phyloP scores from a whole-genome alignment of 1,139 yeast genomes.

The Pichia sp. region DNA sequence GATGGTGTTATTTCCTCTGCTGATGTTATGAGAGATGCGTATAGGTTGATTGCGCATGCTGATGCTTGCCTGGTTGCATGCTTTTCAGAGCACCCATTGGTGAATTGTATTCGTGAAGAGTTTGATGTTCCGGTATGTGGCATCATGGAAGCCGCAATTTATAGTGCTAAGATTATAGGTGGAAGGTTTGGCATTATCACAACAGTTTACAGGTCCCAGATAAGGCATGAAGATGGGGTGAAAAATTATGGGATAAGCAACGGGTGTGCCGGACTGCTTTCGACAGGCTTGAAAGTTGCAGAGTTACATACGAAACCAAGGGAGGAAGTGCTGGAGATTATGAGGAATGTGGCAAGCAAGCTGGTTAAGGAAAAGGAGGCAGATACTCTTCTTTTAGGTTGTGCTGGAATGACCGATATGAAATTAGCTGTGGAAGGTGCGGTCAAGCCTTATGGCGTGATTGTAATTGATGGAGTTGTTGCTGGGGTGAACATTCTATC shows the following conservation, averaged over 20 bases:
- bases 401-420: slow-evolving; percentile 37
- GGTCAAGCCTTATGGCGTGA: slow-evolving; percentile 23
- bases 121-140: slow-evolving; percentile 31
- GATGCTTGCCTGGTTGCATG: slow-evolving; percentile 32
- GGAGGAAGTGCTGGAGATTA: slow-evolving; percentile 28
- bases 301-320: slow-evolving; percentile 34
- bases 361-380: slow-evolving; percentile 31
- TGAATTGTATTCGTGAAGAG: slow-evolving; percentile 31
- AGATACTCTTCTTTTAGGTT: slow-evolving; percentile 33
- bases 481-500: slow-evolving; percentile 27
- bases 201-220: slow-evolving; percentile 28
- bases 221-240: slow-evolving; percentile 29
- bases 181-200: slow-evolving; percentile 27
- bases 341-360: slow-evolving; percentile 26
- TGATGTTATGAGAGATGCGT: slow-evolving; percentile 28
- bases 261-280: slow-evolving; percentile 33
- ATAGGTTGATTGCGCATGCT: slow-evolving; percentile 24
- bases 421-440: slow-evolving; percentile 30
- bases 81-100: slow-evolving; percentile 32
- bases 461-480: slow-evolving; percentile 30
- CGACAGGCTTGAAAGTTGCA: slow-evolving; percentile 33
- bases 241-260: slow-evolving; percentile 30
- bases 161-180: slow-evolving; percentile 22
- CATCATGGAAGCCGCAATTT: slow-evolving; percentile 30
- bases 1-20: slow-evolving; percentile 32